Percentiles rank a stretch among this genome's conserved stretches.
Evolutionary conservation across 352 stramenopile species (phyloP).

Genomic region (Pythium aquatile): DNA sequence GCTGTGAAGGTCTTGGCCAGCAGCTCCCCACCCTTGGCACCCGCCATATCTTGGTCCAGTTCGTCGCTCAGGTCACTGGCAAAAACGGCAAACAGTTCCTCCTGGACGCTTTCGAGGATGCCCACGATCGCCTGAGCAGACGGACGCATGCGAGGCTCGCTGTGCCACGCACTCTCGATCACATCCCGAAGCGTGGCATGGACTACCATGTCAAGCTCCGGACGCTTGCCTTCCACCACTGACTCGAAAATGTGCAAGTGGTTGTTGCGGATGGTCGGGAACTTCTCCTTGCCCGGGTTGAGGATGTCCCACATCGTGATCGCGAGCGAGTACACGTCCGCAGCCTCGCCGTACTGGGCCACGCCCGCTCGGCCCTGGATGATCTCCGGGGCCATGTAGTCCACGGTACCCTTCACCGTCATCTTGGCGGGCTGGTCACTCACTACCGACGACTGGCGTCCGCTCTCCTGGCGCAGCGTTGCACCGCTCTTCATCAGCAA

Average conservation of each 20-base stretch:
- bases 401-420: conserved; percentile 44
- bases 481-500: not conserved
- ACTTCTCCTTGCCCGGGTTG: conserved; percentile 49
- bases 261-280: conserved; percentile 36
- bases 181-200: conserved; percentile 27
- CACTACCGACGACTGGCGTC: conserved; percentile 2
- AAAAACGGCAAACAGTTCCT: conserved; percentile 25
- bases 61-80: conserved; percentile 11
- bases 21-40: conserved; percentile 16
- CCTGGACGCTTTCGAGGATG: conserved; percentile 28
- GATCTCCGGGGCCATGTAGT: conserved; percentile 83
- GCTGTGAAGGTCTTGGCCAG: conserved; percentile 17
- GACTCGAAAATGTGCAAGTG: conserved; percentile 50
- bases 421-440: conserved; percentile 5
- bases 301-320: conserved; percentile 81
- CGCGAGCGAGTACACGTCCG: conserved; percentile 71
- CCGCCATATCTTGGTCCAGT: conserved; percentile 11
- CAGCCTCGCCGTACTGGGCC: conserved; percentile 62
- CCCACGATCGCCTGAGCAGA: conserved; percentile 28
- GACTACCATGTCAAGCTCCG: conserved; percentile 22
- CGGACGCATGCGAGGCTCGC: conserved; percentile 22
- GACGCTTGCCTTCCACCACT: conserved; percentile 45
- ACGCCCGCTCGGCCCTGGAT: conserved; percentile 58
- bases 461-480: conserved; percentile 7
- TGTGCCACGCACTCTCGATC: conserved; percentile 31